Conservation (phyloP, 192 early-diverging fungal genomes). For the Chytriomyces sp. region DNA sequence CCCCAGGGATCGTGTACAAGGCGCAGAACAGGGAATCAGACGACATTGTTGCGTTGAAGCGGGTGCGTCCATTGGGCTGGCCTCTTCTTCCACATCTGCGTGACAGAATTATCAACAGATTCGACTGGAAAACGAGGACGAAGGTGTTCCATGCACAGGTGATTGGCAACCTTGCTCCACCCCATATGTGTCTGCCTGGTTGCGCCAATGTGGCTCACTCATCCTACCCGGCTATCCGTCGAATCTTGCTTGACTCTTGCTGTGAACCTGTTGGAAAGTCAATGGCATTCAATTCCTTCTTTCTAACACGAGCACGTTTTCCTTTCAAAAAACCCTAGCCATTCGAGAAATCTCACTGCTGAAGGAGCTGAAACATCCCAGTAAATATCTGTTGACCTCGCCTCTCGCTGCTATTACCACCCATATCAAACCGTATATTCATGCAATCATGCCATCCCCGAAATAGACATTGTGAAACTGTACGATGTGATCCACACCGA, state of each 20-base stretch:
- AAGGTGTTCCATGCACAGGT: slow-evolving; percentile 59
- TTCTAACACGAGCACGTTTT: not conserved
- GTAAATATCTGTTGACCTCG: slow-evolving; percentile 45
- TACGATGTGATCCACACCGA: slow-evolving; percentile 98
- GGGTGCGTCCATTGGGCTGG: slow-evolving; percentile 58
- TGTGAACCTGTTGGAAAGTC: too few relatives aligned
- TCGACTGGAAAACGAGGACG: slow-evolving; percentile 59
- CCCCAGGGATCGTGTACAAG: slow-evolving; percentile 93
- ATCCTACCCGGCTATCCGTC: too few relatives aligned
- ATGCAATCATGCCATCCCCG: not conserved
- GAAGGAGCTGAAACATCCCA: slow-evolving; percentile 82
- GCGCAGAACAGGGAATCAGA: slow-evolving; percentile 93
- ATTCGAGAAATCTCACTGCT: slow-evolving; percentile 82
- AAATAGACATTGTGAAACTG: slow-evolving; percentile 65
- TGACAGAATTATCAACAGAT: slow-evolving; percentile 47
- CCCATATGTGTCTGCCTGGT: too few relatives aligned
- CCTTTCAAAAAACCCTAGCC: slow-evolving; percentile 54
- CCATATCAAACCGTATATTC: not conserved
- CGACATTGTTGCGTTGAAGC: slow-evolving; percentile 97
- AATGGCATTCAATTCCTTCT: too few relatives aligned
- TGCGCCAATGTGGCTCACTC: too few relatives aligned
- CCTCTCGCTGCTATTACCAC: not conserved
- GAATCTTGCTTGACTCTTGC: too few relatives aligned
- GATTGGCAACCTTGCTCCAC: not conserved
- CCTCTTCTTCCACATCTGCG: slow-evolving; percentile 39